Evolutionary conservation across 768 basidiomycete species (phyloP), one percentile per base, ranked within the genome.

Genomic region (Daedaleopsis nitida): DNA sequence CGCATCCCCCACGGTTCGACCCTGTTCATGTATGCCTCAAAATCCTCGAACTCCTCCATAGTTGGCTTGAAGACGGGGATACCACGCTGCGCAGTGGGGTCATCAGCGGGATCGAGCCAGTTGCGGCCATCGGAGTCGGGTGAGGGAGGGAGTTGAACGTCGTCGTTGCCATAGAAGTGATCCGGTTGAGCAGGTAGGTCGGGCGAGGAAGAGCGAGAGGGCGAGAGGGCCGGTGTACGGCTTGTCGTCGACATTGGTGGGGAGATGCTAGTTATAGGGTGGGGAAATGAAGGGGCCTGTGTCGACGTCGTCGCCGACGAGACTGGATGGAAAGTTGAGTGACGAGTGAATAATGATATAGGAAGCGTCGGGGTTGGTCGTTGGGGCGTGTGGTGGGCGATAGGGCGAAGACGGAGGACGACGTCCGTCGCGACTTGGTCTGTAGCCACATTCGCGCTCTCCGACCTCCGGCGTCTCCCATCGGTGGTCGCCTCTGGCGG

Each of bases 41-140:
- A 98, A 75, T 95, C 92, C 63, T 80, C 73, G 68, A 97, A 97
- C 68, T 98, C 94, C 53, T 89, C 88, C 86, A 96, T 89, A 1
- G 90, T 86, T 10, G 97, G 97, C 71, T 86, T 90, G 82, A 99
- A 99, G 12, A 99, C 94, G 6, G 96, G 97, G 49, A 98, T 96
- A 39, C 96, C 97, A 52, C 91, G 89, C 67, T 87, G 84, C 0
- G 92, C 91, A 32, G 86, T 70, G 24, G 86, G 90, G 78, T 94
- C 92, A 68, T 92, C 90, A 32, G 80, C 80, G n/a, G 92, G 92
- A 65, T 86, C 83, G 37, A 92, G 78, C 85, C 86, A 91, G 39
- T 80, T 77, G 63, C 81, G 81, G 32, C 83, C 84, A 63, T 85
- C 82, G 2, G 86, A 87, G 62, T 81, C 72, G 11, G 88, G 88